Conservation (phyloP, 768 basidiomycete genomes). For the Lentinula sp. region DNA sequence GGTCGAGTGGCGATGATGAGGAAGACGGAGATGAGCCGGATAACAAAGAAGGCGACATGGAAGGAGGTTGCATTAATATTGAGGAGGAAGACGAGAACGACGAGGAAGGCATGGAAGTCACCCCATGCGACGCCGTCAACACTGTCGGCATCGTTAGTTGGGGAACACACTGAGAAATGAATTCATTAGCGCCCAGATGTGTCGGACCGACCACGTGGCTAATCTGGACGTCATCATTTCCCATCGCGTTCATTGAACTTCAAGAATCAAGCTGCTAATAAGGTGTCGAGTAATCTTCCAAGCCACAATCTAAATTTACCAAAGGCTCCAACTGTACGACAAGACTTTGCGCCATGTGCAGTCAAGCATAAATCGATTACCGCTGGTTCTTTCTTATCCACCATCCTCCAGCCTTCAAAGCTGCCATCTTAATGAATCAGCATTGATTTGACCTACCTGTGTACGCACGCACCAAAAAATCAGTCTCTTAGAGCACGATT, state of each 20-base stretch:
- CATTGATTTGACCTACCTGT: too few relatives aligned
- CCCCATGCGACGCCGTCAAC: constrained; percentile 2
- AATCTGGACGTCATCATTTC: neutral
- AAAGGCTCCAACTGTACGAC: too few relatives aligned
- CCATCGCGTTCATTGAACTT: neutral
- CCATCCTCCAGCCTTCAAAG: too few relatives aligned
- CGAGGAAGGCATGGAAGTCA: neutral
- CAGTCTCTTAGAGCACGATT: too few relatives aligned
- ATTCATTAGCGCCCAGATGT: neutral
- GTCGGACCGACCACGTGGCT: neutral
- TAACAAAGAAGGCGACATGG: neutral
- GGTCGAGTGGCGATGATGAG: neutral
- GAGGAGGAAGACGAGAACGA: neutral
- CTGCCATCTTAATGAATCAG: too few relatives aligned
- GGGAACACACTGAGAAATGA: neutral
- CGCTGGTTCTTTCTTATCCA: too few relatives aligned
- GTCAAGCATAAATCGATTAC: too few relatives aligned
- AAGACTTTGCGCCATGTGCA: too few relatives aligned
- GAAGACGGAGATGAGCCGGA: neutral
- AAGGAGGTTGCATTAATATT: neutral
- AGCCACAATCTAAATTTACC: too few relatives aligned
- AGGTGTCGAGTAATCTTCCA: too few relatives aligned
- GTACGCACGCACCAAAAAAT: too few relatives aligned
- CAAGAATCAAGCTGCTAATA: too few relatives aligned
- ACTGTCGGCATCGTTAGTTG: neutral